Conservation (phyloP, 208 protist genomes). For the Acanthamoeba divionensis region DNA sequence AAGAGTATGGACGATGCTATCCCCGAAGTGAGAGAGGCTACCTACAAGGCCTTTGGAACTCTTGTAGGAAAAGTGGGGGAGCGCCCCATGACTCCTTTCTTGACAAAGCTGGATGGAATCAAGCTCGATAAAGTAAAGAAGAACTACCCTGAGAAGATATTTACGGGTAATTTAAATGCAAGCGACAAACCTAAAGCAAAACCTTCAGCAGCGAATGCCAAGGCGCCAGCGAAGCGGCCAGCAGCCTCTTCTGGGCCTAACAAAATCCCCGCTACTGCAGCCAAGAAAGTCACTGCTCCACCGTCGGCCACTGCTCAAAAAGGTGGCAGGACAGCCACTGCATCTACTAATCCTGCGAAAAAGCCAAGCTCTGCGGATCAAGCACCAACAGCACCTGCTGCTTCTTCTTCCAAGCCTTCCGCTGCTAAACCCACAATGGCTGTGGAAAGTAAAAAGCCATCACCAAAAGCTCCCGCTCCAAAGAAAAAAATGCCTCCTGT, state of each 20-base stretch:
- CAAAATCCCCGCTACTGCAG: neutral
- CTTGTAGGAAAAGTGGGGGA: conserved; percentile 26
- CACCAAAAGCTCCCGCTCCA: neutral
- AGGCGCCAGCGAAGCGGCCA: neutral
- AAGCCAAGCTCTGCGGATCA: neutral
- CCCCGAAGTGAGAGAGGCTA: conserved; percentile 57
- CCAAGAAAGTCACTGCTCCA: neutral
- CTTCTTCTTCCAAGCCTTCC: neutral
- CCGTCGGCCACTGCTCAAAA: neutral
- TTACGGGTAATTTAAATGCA: neutral
- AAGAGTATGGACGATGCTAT: conserved; percentile 51
- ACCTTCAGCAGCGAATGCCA: neutral
- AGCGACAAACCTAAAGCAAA: neutral
- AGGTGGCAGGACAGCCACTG: neutral
- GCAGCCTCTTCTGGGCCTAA: neutral
- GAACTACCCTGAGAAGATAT: conserved; percentile 44
- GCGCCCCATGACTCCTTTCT: conserved; percentile 3
- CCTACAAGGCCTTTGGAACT: conserved; percentile 57
- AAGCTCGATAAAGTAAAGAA: conserved; percentile 59
- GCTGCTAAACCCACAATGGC: neutral
- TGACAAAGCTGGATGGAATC: conserved; percentile 53
- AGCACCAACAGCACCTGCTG: neutral
- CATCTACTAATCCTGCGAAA: neutral
- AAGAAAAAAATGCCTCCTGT: neutral
- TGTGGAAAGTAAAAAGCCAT: neutral